phyloP scores from a whole-genome alignment of 805 yeast genomes.

The Yamadazyma sp. region DNA sequence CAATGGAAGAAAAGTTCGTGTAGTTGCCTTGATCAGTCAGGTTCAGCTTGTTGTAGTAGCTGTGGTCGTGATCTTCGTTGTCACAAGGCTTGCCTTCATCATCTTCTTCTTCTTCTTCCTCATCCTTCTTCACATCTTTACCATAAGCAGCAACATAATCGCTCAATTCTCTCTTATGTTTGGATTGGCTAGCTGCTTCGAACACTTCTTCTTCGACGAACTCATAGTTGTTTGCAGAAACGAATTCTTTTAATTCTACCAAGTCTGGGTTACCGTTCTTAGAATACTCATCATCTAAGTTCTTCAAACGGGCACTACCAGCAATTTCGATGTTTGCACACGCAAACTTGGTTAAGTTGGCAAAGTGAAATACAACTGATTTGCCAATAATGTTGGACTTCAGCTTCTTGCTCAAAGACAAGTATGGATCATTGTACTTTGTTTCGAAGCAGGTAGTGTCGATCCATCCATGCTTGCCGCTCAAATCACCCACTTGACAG shows the following conservation, averaged over 20 bases:
- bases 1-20: constrained; percentile 15
- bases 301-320: constrained; percentile 17
- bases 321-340: constrained; percentile 56
- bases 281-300: constrained; percentile 18
- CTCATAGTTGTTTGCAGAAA: constrained; percentile 5
- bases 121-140: constrained; percentile 4
- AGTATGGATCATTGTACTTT: constrained; percentile 60
- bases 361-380: constrained; percentile 57
- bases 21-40: constrained; percentile 10
- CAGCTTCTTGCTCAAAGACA: constrained; percentile 57
- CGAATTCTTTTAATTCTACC: constrained; percentile 12
- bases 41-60: constrained; percentile 3
- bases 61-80: background rate
- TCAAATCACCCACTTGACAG: constrained; percentile 73
- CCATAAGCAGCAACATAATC: background rate
- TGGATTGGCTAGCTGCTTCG: constrained; percentile 8
- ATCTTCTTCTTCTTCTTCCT: constrained; percentile 5
- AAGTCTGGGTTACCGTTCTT: constrained; percentile 15
- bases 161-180: constrained; percentile 3
- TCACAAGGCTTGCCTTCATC: constrained; percentile 1
- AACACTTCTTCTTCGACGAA: constrained; percentile 12
- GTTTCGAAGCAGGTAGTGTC: constrained; percentile 68
- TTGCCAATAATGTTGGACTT: constrained; percentile 60
- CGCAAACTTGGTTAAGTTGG: constrained; percentile 55
- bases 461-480: constrained; percentile 76